Evolutionary conservation across 2,329 filamentous ascomycete species (phyloP), one percentile per base, ranked within the genome.

Genomic region (Trichoderma hamatum): DNA sequence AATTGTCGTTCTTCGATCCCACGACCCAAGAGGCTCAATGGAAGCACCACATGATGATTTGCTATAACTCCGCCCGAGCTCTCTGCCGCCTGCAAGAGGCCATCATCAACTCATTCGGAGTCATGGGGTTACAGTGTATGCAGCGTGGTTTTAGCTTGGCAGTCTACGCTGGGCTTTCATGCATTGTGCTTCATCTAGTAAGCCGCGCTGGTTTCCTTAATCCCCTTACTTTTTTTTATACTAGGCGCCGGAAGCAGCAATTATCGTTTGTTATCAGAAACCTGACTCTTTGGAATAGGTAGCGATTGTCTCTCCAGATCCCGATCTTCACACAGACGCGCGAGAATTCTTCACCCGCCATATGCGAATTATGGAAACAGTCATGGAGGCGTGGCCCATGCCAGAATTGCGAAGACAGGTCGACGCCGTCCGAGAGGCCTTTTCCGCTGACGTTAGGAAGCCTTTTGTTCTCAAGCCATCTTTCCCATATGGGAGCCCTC

Each of bases 131-230:
- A 19, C 85, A 96, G 74, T 96, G 91, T 80, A 97, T 97, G 95
- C 91, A 95, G 75, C 88, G 95, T 73, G 95, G 95, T 49, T 94
- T 97, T 77, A 97, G 94, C 79, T 98, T 97, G 76, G 93, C 93
- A 6, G 93, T 98, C n/a, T 98, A 98, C 76, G 89, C 90, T 68
- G 89, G 97, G 30, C 82, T 98, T 56, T 96, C 93, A 0, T 97
- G 94, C 82, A 94, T 95, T 28, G 94, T 97, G 80, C 86, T 98
- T 67, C 94, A 98, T 79, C 81, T 98, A 80, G 95, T 97, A 84
- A 80, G 93, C 86, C 46, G 61, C 61, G 61, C 61, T 64, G 21
- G 49, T 32, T 54, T 43, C 19, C 13, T 55, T 64, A 11, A 13
- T 13, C 63, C 52, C 52, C 16, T n/a, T 21, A 21, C n/a, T 13